Evolutionary conservation across 108 stramenopile genomes (phyloP), one percentile per base, ranked within the genome.

Genomic region (Cyclotella cryptica): DNA sequence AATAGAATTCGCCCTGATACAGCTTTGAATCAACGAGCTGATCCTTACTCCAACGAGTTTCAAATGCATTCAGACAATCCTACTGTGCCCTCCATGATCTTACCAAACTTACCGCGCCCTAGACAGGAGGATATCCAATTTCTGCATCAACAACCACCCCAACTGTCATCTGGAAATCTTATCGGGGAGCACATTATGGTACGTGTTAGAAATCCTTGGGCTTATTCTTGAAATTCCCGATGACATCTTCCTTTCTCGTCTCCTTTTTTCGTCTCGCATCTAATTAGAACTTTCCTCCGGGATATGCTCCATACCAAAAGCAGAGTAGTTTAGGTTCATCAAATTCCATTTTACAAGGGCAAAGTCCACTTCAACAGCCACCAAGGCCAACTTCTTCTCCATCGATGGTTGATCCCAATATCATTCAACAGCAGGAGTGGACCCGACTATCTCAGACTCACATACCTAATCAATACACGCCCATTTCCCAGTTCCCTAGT

Each of bases 361-460:
- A 66, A 17, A 60, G 35, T 57, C 70, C 63, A 45, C 28, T 41
- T 27, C 51, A 30, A 1, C 47, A 53, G 28, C 62, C 70, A 22
- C 65, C 64, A 18, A 28, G 28, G 29, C 53, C 59, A 12, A 72
- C 49, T 59, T 72, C 53, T 28, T 26, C 69, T 13, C 24, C 69
- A 71, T 54, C 70, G 47, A 43, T 54, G 28, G 24, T 42, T 40
- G 76, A 70, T 41, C 69, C 30, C 60, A 72, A 41, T 46, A 49
- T 61, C n/a, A 44, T 0, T n/a, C 71, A 72, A 43, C 79, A 79
- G 51, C 79, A 79, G 63, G 79, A 79, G 22, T 79, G 79, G 79
- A 21, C 39, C 12, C 71, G 72, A 30, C 71, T 71, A 24, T 43
- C 35, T 52, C 71, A 72, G 17, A 21, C 24, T 42, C 66, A 47